These are phyloP conservation scores for Pythium aquatile DNA, from an alignment of 352 stramenopile genomes.

Conservation along the genomic window DNA sequence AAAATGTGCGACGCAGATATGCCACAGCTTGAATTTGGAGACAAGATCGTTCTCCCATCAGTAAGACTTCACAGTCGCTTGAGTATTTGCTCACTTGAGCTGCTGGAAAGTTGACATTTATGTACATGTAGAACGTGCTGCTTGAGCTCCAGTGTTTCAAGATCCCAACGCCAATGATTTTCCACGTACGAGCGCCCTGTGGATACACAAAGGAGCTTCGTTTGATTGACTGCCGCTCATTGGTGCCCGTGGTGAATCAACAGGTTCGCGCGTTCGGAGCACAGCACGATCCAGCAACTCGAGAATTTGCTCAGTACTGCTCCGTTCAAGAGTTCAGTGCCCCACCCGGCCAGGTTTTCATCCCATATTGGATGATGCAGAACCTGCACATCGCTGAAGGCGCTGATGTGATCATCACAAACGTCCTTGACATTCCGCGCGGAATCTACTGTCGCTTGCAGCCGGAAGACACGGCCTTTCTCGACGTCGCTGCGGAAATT, in stretches of 20 bases:
- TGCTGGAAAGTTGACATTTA: neutral
- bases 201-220: too few species aligned
- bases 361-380: slow-evolving; percentile 76
- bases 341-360: slow-evolving; percentile 45
- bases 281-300: neutral
- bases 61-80: slow-evolving; percentile 14
- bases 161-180: slow-evolving; percentile 50
- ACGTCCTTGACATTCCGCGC: slow-evolving; percentile 30
- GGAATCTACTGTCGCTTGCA: slow-evolving; percentile 60
- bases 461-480: slow-evolving; percentile 43
- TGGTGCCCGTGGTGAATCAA: neutral
- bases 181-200: slow-evolving; percentile 30
- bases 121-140: slow-evolving; percentile 37
- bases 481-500: slow-evolving; percentile 51
- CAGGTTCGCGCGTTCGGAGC: slow-evolving; percentile 28
- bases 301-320: slow-evolving; percentile 37
- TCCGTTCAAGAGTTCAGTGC: slow-evolving; percentile 69
- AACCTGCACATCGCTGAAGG: slow-evolving; percentile 46
- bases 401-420: slow-evolving; percentile 36
- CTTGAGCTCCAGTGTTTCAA: slow-evolving; percentile 58
- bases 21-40: slow-evolving; percentile 62
- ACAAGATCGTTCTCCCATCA: slow-evolving; percentile 58
- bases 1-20: slow-evolving; percentile 34
- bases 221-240: neutral
- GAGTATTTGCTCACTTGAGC: too few species aligned